Conservation (phyloP, 148 eudicot species). For the Beta vulgaris region DNA sequence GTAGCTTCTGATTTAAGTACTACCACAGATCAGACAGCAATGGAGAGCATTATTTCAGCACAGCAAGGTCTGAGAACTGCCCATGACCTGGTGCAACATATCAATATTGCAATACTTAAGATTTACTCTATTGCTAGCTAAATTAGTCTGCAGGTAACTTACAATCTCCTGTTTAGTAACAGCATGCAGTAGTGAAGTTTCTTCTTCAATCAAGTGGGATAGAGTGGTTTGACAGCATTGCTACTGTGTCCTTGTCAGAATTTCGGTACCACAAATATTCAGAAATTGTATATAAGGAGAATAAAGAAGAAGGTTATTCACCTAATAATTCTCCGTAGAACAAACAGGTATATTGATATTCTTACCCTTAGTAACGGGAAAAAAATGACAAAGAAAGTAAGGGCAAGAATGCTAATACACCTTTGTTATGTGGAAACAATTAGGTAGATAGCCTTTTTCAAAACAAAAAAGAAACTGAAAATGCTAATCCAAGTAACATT, state of each 20-base stretch:
- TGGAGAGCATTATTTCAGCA: slow-evolving; percentile 82
- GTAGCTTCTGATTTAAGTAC: too few species aligned
- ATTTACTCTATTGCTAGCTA: slow-evolving; percentile 73
- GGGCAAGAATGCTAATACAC: too few species aligned
- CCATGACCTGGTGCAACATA: slow-evolving; percentile 51
- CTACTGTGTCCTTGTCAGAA: slow-evolving; percentile 35
- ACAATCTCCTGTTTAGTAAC: background rate
- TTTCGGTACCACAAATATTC: slow-evolving; percentile 29
- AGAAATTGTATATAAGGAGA: background rate
- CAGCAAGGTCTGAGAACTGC: slow-evolving; percentile 68
- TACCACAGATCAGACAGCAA: slow-evolving; percentile 58
- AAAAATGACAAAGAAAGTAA: too few species aligned
- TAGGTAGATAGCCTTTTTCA: too few species aligned
- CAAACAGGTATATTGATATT: too few species aligned
- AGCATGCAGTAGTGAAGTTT: slow-evolving; percentile 46
- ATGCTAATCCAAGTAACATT: background rate
- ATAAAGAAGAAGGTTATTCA: too few species aligned
- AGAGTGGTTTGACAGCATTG: slow-evolving; percentile 53
- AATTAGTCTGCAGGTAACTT: background rate
- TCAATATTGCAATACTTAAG: slow-evolving; percentile 69
- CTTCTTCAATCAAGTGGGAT: slow-evolving; percentile 47
- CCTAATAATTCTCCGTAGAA: too few species aligned
- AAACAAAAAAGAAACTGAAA: background rate
- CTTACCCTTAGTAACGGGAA: too few species aligned
- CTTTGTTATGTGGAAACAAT: too few species aligned